These are phyloP conservation scores for Clavispora carvajalis DNA, from an alignment of 805 yeast genomes.

Conservation along the genomic window DNA sequence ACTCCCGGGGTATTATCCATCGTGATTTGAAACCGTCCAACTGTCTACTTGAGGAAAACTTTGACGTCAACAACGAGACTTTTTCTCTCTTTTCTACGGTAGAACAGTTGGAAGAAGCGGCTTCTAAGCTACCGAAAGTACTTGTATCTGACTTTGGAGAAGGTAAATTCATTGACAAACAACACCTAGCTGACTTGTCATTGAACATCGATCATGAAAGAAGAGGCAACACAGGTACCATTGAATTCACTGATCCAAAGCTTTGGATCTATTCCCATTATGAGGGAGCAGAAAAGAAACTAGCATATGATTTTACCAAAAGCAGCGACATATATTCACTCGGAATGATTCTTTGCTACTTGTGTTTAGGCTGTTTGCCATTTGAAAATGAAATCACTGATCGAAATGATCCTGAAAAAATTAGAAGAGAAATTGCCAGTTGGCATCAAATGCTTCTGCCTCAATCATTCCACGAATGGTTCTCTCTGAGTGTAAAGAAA, in stretches of 20 bases:
- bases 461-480: slow-evolving; percentile 23
- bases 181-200: slow-evolving; percentile 9
- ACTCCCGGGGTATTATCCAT: slow-evolving; percentile 72
- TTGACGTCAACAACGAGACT: slow-evolving; percentile 1
- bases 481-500: slow-evolving; percentile 3
- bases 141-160: slow-evolving; percentile 89
- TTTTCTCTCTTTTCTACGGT: neutral
- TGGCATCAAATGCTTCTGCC: slow-evolving; percentile 26
- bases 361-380: slow-evolving; percentile 71
- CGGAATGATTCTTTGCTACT: slow-evolving; percentile 74
- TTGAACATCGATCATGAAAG: slow-evolving; percentile 36
- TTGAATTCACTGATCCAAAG: slow-evolving; percentile 88
- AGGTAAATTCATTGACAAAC: slow-evolving; percentile 66
- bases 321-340: slow-evolving; percentile 77
- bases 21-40: slow-evolving; percentile 88
- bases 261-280: slow-evolving; percentile 37
- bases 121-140: slow-evolving; percentile 51
- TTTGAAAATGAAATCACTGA: slow-evolving; percentile 22
- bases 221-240: slow-evolving; percentile 82
- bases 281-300: slow-evolving; percentile 24
- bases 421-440: slow-evolving; percentile 20
- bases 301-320: slow-evolving; percentile 53
- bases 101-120: slow-evolving; percentile 12
- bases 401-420: slow-evolving; percentile 24
- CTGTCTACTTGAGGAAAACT: slow-evolving; percentile 53